These are phyloP conservation scores for Candida odintsovae DNA, from an alignment of 805 yeast genomes.

Conservation along the genomic window DNA sequence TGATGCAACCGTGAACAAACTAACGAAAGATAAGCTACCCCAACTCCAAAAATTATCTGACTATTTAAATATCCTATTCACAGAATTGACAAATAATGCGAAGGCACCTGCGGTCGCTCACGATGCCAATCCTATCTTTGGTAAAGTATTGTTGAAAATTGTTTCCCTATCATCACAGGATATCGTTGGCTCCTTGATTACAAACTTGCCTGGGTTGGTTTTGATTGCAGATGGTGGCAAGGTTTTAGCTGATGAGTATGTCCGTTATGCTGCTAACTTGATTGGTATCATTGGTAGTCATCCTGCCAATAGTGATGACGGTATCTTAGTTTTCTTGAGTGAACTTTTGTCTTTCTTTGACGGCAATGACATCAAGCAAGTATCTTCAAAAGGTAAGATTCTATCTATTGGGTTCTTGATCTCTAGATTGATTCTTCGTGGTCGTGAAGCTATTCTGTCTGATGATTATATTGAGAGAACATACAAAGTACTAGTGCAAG, in stretches of 20 bases:
- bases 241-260: slow-evolving; percentile 17
- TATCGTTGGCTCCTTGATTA: slow-evolving; percentile 1
- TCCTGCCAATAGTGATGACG: slow-evolving; percentile 19
- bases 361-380: slow-evolving; percentile 5
- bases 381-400: slow-evolving; percentile 13
- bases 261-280: slow-evolving; percentile 34
- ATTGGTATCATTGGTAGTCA: slow-evolving; percentile 48
- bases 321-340: slow-evolving; percentile 5
- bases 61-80: slow-evolving; percentile 16
- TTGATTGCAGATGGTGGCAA: slow-evolving; percentile 16
- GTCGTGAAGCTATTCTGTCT: slow-evolving; percentile 5
- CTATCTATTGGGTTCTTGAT: slow-evolving; percentile 38
- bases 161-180: slow-evolving; percentile 20
- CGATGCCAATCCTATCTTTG: slow-evolving; percentile 27
- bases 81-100: slow-evolving; percentile 15
- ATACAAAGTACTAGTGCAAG: slow-evolving; percentile 1
- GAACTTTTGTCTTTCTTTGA: slow-evolving; percentile 7
- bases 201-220: slow-evolving; percentile 22
- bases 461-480: neutral
- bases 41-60: slow-evolving; percentile 30
- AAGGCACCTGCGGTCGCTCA: slow-evolving; percentile 12
- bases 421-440: slow-evolving; percentile 34
- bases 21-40: slow-evolving; percentile 20
- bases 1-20: slow-evolving; percentile 45
- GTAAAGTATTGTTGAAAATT: slow-evolving; percentile 26